Percentiles rank a stretch among this genome's conserved stretches.
Evolutionary conservation across 2,329 filamentous ascomycete genomes (phyloP).

Genomic region (Zymoseptoria passerinii): DNA sequence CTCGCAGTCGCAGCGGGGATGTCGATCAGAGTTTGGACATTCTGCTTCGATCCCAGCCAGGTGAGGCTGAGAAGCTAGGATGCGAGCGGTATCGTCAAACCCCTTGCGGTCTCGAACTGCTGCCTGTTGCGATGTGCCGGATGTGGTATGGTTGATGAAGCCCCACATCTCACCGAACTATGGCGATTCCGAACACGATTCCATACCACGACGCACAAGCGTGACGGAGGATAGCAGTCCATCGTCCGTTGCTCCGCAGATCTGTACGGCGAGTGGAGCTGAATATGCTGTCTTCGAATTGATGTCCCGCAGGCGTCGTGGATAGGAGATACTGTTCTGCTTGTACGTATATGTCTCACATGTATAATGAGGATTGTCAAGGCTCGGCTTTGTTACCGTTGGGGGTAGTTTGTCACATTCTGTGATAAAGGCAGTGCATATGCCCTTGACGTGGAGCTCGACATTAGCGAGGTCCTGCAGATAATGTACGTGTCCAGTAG

Average conservation of each 20-base stretch:
- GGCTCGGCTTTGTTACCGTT: background rate
- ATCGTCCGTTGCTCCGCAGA: too few relatives aligned
- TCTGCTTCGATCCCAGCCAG: background rate
- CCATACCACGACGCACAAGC: too few relatives aligned
- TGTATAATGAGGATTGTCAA: background rate
- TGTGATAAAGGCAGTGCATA: background rate
- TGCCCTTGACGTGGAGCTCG: background rate
- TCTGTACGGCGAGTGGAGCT: background rate
- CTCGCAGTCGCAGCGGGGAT: background rate
- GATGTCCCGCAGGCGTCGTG: too few relatives aligned
- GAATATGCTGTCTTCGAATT: too few relatives aligned
- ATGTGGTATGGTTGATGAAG: too few relatives aligned
- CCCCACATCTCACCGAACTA: too few relatives aligned
- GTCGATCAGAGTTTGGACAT: background rate
- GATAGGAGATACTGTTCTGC: background rate
- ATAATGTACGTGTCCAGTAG: background rate
- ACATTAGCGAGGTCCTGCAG: background rate
- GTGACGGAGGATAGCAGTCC: too few relatives aligned
- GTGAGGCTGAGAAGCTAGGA: background rate
- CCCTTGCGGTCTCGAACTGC: too few relatives aligned
- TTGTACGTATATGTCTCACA: background rate
- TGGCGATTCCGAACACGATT: too few relatives aligned
- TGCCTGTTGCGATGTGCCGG: too few relatives aligned
- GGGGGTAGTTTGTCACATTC: background rate
- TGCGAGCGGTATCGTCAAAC: background rate